Base-by-base conservation (phyloP, 257 asterid genomes). In the Solanum boliviense region DNA sequence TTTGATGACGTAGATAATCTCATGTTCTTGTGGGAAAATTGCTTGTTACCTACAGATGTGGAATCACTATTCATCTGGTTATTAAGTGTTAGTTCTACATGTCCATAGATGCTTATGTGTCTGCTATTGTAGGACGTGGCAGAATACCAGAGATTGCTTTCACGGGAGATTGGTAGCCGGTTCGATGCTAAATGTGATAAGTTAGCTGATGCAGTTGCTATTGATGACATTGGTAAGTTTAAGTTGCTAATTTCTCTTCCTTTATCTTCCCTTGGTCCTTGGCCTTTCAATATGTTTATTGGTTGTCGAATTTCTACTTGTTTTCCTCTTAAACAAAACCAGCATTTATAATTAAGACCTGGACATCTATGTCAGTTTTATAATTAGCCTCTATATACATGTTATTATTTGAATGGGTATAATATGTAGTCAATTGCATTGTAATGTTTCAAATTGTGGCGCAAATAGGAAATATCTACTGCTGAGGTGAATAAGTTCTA, bases 151-250 rank as follows among this genome's bases (percentile, higher is more conserved):
- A 86, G 94, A 91, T 89, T 92, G 90, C 98, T 97, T 90, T 95
- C 98, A 76, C 98, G 94, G 86, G 99, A 95, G 91, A 92, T 95
- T 88, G 98, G 97, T 76, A 70, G 91, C 90, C 95, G 98, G 85
- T 93, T 97, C 70, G 97, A 95, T 86, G 95, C 95, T 84, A 97
- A 95, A 92, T 97, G 98, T 84, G 94, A 94, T 84, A 95, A 93
- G 91, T 91, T 97, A 88, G 92, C 96, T 21, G 94, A 94, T 89
- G 98, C 95, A 68, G 87, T 94, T 88, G 91, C 92, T 78, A 89
- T 93, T 84, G 98, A 95, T 90, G 98, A 93, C 91, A 89, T 91
- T 39, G 98, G 99, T 97, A 39, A 91, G 98, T 91, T 88, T 83
- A 75, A 88, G 34, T 86, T 78, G 83, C 56, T 75, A 86, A 88